Base-by-base conservation (phyloP, 2,329 filamentous ascomycete species). In the Ramichloridium luteum region DNA sequence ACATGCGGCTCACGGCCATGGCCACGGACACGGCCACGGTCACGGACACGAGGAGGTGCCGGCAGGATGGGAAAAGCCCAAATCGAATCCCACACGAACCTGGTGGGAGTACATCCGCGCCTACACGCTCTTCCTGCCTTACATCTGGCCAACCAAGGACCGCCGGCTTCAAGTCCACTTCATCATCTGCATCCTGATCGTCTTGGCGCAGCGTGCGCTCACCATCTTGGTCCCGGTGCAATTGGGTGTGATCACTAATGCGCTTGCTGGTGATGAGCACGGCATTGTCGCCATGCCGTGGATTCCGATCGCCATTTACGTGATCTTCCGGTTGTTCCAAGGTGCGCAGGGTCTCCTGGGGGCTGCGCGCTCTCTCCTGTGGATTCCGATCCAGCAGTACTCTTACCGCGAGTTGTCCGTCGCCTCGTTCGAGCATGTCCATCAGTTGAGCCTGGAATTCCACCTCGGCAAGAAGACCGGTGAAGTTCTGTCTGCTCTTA, bases 71-170 rank as follows among this genome's bases (percentile, higher is more conserved):
- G 92, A 92, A 55, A 79, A 88, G 45, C 86, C 86, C 2, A 79
- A 80, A 22, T 88, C 83, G 42, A 72, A 84, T 6, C 86, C 84
- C 3, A 80, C 81, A 45, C 84, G 81, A 45, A 90, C 77, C 31
- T 98, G 90, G 90, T 93, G 81, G 75, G 86, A 96, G 53, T 98
- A 98, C 55, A 64, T 94, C 38, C 77, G 79, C 41, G 85, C 88
- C 27, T 98, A 96, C 57, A 81, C 79, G 9, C 67, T 94, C 31
- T 93, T 98, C 59, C 92, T 96, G 54, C 88, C 86, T 0, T 98
- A 96, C 53, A 72, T 96, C 36, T 98, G 90, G 90, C 90, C 90
- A 1, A 80, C 77, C 48, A 88, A 88, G 50, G 77, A 83, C 30
- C 61, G 67, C 22, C 70, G 66, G 41, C 65, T 98, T 34, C 79